phyloP scores from a whole-genome alignment of 2,329 filamentous ascomycete genomes.

The Ceratocystiopsis brevicomis region DNA sequence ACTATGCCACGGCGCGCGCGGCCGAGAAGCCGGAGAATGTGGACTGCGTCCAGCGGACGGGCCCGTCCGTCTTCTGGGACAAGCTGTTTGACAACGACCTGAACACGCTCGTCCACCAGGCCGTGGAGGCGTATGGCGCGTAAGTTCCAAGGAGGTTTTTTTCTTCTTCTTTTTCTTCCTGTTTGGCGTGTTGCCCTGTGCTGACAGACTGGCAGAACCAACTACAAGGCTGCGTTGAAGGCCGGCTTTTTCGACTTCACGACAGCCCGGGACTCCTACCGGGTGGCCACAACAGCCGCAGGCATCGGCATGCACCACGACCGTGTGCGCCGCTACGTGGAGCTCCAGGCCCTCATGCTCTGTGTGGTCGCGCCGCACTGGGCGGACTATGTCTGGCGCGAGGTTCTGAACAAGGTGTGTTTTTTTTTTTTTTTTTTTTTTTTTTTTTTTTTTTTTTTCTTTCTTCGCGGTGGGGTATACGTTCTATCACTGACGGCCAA shows the following conservation, averaged over 20 bases:
- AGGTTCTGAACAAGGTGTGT: constrained; percentile 54
- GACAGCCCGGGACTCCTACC: constrained; percentile 76
- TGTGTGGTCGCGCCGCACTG: constrained; percentile 81
- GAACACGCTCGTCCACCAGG: constrained; percentile 45
- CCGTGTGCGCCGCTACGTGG: constrained; percentile 60
- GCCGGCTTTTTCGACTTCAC: constrained; percentile 75
- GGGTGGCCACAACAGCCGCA: constrained; percentile 58
- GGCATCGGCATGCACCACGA: constrained; percentile 76
- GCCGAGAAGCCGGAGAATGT: constrained; percentile 91
- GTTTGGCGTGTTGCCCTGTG: too few relatives aligned
- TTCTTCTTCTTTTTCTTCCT: too few relatives aligned
- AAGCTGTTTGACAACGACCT: constrained; percentile 85
- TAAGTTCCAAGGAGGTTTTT: too few relatives aligned
- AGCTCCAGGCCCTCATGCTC: constrained; percentile 49
- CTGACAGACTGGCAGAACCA: constrained; percentile 24
- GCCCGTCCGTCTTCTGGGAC: constrained; percentile 60
- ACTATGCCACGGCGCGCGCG: constrained; percentile 14
- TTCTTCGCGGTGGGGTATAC: too few relatives aligned
- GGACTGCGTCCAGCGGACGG: constrained; percentile 70
- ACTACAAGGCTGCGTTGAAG: constrained; percentile 77
- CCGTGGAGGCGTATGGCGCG: too few relatives aligned
- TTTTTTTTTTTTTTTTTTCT: background rate
- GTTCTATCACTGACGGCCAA: too few relatives aligned
- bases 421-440: background rate
- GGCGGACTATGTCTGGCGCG: constrained; percentile 84